phyloP scores from a whole-genome alignment of 2,329 filamentous ascomycete genomes.

The Hypoxylon sp. region DNA sequence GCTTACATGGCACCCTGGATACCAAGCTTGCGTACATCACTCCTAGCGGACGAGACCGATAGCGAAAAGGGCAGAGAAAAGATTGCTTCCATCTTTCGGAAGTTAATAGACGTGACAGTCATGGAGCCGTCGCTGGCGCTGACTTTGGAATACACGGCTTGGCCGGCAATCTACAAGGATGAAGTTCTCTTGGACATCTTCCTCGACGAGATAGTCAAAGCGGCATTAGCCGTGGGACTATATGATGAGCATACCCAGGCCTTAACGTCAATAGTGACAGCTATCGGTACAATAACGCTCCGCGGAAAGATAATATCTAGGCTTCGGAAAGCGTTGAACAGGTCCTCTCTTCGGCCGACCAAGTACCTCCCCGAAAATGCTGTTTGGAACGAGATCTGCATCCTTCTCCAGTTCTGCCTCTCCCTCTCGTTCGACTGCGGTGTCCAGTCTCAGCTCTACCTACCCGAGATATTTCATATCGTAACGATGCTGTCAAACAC shows the following conservation, averaged over 20 bases:
- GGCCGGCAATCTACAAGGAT: conserved; percentile 73
- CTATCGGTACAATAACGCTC: conserved; percentile 74
- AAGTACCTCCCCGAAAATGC: conserved; percentile 74
- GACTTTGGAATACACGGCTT: conserved; percentile 73
- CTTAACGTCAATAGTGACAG: conserved; percentile 71
- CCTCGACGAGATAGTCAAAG: conserved; percentile 74
- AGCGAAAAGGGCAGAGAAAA: conserved; percentile 76
- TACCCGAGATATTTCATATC: conserved; percentile 77
- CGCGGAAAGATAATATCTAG: conserved; percentile 74
- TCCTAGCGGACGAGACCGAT: conserved; percentile 70
- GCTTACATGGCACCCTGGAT: conserved; percentile 80
- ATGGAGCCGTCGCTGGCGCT: conserved; percentile 70
- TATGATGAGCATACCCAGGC: conserved; percentile 71
- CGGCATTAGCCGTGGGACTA: conserved; percentile 67
- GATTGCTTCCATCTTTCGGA: conserved; percentile 72
- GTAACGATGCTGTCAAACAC: conserved; percentile 79
- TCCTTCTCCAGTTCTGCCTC: conserved; percentile 74
- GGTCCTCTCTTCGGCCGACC: conserved; percentile 75
- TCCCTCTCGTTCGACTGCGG: conserved; percentile 76
- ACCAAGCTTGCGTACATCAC: conserved; percentile 68
- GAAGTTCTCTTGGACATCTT: conserved; percentile 76
- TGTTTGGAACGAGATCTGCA: conserved; percentile 77
- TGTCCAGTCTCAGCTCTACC: conserved; percentile 74
- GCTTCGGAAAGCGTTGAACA: conserved; percentile 74
- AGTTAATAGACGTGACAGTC: conserved; percentile 74